Base-by-base conservation (phyloP, 768 basidiomycete species). In the Tulasnella sp. region DNA sequence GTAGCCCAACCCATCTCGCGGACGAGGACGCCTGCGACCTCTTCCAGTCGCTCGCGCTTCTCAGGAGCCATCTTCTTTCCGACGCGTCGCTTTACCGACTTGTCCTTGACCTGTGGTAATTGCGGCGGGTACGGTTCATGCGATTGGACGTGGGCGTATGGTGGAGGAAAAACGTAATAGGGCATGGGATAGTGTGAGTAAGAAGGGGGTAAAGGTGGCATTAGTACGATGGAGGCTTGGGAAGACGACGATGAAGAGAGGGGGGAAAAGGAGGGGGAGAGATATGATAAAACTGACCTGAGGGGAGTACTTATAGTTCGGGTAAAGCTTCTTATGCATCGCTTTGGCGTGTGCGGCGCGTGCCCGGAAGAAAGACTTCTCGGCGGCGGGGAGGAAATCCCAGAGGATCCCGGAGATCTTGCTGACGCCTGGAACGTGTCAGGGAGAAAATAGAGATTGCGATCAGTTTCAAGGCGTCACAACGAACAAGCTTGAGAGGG, bases 251-350 rank as follows among this genome's bases (percentile, higher is more conserved):
- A 42, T 0, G 46, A 50, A 31, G 76, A 16, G 46, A 31, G 42
- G 74, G 48, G 74, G 40, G 40, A 42, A 75, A 28, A 28, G 74
- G 40, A 37, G 46, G 41, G 40, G 40, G n/a, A 77, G 31, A 28
- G 40, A 50, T 28, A 44, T 48, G 34, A 54, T 73, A 80, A 72
- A 37, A 74, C 74, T 74, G 42, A 80, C 79, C 72, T 80, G 79
- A 54, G 80, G 80, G 5, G 80, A 76, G 80, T 84, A 84, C n/a
- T 82, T 82, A 81, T 84, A 84, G 40, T 82, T 82, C 22, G 84
- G 84, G 42, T 84, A 76, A 3, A 81, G 76, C 8, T 81, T 72
- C 72, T 75, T 75, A 75, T 84, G 84, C 80, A 82, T 80, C 78
- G 79, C 83, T 81, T 84, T 84, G 37, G 78, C 81, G 40, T 74